Evolutionary conservation across 495 filamentous ascomycete species (phyloP).

Genomic region (Viridothelium virens): DNA sequence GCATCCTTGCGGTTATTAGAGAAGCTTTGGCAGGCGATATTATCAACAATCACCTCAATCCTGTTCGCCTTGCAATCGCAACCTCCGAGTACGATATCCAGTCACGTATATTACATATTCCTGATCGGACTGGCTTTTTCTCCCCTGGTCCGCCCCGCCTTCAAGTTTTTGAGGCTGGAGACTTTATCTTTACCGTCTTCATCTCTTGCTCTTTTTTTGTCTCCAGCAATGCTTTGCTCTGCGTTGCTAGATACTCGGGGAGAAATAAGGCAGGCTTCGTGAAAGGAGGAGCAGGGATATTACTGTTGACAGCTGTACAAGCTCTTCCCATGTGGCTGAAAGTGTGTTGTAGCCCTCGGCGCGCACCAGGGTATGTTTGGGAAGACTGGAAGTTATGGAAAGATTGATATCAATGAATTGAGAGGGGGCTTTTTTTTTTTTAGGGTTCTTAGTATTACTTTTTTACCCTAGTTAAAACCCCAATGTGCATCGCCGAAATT

Average conservation of each 20-base stretch:
- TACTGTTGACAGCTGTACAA: neutral
- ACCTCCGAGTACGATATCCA: conserved; percentile 33
- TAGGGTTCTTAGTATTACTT: no score
- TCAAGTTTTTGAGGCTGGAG: conserved; percentile 23
- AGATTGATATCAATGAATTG: conserved; percentile 8
- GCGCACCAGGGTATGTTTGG: conserved; percentile 26
- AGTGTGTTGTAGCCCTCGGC: conserved; percentile 14
- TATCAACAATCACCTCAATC: conserved; percentile 35
- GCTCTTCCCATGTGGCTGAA: neutral
- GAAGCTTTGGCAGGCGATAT: conserved; percentile 17
- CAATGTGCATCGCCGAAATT: no score
- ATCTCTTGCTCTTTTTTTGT: neutral
- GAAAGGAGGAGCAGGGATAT: neutral
- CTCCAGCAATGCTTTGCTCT: neutral
- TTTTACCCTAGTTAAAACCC: no score
- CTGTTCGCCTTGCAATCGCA: conserved; percentile 28
- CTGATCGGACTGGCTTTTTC: conserved; percentile 30
- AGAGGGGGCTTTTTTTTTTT: no score
- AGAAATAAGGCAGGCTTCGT: neutral
- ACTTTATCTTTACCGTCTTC: neutral
- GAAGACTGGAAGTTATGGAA: conserved; percentile 26
- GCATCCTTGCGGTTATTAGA: conserved; percentile 4
- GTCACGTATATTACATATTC: conserved; percentile 29
- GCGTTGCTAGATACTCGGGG: neutral
- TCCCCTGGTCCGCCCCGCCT: conserved; percentile 30